These are phyloP conservation scores for Candolleomyces efflorescens DNA, from an alignment of 768 basidiomycete genomes.

Conservation along the genomic window DNA sequence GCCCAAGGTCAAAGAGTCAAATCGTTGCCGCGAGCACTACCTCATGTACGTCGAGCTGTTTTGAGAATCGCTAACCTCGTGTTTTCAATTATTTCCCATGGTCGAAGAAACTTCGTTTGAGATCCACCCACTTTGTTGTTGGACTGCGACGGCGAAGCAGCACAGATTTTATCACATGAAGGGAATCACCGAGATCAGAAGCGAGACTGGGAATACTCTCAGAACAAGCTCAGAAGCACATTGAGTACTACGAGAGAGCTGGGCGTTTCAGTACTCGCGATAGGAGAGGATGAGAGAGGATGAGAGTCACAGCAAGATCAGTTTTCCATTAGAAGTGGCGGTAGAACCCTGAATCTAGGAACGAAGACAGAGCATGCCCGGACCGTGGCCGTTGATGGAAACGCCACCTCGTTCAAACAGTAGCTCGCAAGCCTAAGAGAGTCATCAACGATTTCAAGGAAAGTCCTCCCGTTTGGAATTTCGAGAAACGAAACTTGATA, in stretches of 20 bases:
- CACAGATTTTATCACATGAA: too few relatives aligned
- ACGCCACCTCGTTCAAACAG: neutral
- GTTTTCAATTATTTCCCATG: too few relatives aligned
- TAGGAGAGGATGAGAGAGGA: neutral
- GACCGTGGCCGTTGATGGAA: neutral
- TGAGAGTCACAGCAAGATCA: neutral
- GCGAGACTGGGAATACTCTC: neutral
- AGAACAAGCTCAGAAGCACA: neutral
- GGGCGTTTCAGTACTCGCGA: neutral
- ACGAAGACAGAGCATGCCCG: constrained; percentile 1
- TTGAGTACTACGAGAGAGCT: neutral
- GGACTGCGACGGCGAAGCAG: too few relatives aligned
- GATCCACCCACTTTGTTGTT: too few relatives aligned
- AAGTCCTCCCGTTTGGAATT: too few relatives aligned
- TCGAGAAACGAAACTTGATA: too few relatives aligned
- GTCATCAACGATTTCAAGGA: neutral
- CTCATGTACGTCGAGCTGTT: too few relatives aligned
- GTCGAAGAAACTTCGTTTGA: too few relatives aligned
- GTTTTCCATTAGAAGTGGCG: neutral
- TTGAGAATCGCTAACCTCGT: too few relatives aligned
- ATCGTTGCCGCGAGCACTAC: too few relatives aligned
- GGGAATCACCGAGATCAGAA: neutral
- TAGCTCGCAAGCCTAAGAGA: neutral
- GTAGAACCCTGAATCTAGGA: neutral
- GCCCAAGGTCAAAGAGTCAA: too few relatives aligned